These are phyloP conservation scores for Glycine soja DNA, from an alignment of 306 rosid genomes.

Conservation along the genomic window DNA sequence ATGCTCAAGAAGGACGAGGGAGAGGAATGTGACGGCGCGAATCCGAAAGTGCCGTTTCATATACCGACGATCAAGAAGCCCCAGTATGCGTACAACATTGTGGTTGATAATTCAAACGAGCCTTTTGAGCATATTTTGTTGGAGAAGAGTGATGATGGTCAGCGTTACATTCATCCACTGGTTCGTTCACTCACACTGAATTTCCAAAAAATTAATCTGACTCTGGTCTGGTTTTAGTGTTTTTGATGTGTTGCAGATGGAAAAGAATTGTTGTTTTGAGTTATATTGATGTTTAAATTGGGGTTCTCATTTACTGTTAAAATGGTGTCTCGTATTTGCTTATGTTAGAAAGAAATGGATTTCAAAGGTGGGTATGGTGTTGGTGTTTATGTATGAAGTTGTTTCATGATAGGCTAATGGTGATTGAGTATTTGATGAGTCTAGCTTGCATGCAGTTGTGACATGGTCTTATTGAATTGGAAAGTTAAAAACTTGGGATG, in stretches of 20 bases:
- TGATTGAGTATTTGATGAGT: not conserved
- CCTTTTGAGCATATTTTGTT: slow-evolving; percentile 90
- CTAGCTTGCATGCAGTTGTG: not conserved
- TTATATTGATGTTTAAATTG: not conserved
- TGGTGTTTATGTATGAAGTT: not conserved
- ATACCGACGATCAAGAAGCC: slow-evolving; percentile 74
- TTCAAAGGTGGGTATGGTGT: not conserved
- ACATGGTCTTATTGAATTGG: slow-evolving; percentile 1
- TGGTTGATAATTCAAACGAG: slow-evolving; percentile 70
- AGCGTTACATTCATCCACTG: slow-evolving; percentile 80
- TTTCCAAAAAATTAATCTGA: not conserved
- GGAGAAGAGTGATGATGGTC: slow-evolving; percentile 83
- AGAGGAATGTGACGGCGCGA: slow-evolving; percentile 59
- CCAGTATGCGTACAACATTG: slow-evolving; percentile 72
- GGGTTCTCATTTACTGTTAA: too few species aligned
- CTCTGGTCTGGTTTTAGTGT: not conserved
- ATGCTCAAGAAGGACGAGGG: slow-evolving; percentile 55
- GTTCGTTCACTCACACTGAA: slow-evolving; percentile 54
- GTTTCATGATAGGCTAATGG: not conserved
- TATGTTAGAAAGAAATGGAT: not conserved
- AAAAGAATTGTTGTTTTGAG: not conserved
- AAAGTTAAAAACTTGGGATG: not conserved
- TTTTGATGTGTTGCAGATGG: not conserved
- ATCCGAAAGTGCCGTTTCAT: slow-evolving; percentile 83
- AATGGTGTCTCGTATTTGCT: not conserved